A percentile compares a stretch with the other conserved stretches of the same genome.
Evolutionary conservation across 2,329 filamentous ascomycete species (phyloP).

Genomic region (Berkeleyomyces basicola): DNA sequence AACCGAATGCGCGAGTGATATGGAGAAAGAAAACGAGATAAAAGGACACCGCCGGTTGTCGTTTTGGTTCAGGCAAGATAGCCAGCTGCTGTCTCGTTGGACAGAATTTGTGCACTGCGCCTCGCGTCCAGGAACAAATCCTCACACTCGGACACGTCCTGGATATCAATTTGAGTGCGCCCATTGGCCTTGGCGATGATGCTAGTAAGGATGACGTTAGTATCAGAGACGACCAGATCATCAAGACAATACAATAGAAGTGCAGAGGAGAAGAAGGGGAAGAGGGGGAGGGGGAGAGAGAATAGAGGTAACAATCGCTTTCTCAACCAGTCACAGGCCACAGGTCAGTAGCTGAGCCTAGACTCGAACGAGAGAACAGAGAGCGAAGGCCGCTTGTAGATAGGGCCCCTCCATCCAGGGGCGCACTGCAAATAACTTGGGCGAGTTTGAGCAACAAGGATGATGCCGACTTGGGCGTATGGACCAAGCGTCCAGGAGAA

Average conservation of each 20-base stretch:
- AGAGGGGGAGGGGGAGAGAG: neutral
- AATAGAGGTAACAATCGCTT: neutral
- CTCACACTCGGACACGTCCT: conserved; percentile 66
- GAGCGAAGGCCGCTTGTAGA: neutral
- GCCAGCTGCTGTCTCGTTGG: conserved; percentile 41
- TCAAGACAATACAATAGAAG: neutral
- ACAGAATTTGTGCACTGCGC: conserved; percentile 56
- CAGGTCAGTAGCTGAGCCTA: neutral
- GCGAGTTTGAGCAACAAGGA: neutral
- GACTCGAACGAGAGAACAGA: neutral
- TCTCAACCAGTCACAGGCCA: neutral
- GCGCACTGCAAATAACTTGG: neutral
- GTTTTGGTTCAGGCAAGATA: conserved; percentile 37
- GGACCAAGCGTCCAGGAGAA: conserved; percentile 1
- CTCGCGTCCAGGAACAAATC: conserved; percentile 71
- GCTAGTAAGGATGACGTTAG: conserved; percentile 25
- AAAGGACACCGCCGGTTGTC: neutral
- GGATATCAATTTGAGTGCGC: conserved; percentile 56
- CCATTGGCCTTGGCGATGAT: conserved; percentile 80
- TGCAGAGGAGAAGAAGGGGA: neutral
- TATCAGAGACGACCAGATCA: neutral
- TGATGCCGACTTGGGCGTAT: neutral
- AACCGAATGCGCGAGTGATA: neutral
- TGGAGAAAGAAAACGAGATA: neutral
- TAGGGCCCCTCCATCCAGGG: conserved; percentile 1